These are phyloP conservation scores for Pouteria glomerata DNA, from an alignment of 148 eudicot genomes.

Conservation along the genomic window DNA sequence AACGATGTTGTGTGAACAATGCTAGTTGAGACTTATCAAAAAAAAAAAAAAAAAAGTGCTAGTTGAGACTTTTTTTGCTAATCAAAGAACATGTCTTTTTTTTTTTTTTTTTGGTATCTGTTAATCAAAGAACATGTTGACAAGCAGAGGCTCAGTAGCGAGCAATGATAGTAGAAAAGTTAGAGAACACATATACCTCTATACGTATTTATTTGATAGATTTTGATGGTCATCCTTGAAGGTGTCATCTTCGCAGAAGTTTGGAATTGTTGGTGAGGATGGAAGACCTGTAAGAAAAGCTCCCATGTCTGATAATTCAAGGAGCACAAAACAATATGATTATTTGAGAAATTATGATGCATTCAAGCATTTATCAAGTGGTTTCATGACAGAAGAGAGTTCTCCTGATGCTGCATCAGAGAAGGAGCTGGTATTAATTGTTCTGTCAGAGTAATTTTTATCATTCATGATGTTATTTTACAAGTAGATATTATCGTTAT, in stretches of 20 bases:
- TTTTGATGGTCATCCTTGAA: constrained; percentile 10
- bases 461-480: not conserved
- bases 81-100: not conserved
- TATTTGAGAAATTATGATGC: constrained; percentile 39
- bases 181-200: not conserved
- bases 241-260: constrained; percentile 23
- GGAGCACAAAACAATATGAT: constrained; percentile 23
- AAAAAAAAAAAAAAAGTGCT: too few relatives aligned
- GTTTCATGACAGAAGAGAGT: constrained; percentile 36
- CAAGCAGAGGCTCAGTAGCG: not conserved
- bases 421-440: constrained; percentile 68
- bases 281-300: constrained; percentile 18
- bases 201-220: not conserved
- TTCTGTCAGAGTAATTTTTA: not conserved
- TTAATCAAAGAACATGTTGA: not conserved
- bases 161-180: too few relatives aligned
- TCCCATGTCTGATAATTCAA: constrained; percentile 14
- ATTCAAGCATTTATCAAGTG: constrained; percentile 42
- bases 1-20: too few relatives aligned
- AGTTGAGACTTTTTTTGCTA: too few relatives aligned
- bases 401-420: constrained; percentile 83
- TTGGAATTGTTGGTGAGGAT: constrained; percentile 22
- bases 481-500: not conserved
- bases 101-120: not conserved
- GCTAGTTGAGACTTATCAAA: too few relatives aligned